phyloP scores from a whole-genome alignment of 2,329 filamentous ascomycete genomes.

The Botrytis hyacinthi region DNA sequence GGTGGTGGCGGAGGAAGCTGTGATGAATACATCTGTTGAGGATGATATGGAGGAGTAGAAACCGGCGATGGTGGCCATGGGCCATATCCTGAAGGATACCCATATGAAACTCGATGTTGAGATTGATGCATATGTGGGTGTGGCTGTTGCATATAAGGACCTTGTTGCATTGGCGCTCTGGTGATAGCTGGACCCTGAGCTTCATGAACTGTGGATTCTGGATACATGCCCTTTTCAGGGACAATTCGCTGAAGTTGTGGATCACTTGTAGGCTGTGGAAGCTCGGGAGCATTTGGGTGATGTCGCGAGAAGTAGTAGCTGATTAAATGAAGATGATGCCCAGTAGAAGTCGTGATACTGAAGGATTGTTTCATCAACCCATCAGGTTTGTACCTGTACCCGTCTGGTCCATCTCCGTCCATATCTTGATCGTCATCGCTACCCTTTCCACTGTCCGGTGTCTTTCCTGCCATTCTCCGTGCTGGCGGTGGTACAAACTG shows the following conservation, averaged over 20 bases:
- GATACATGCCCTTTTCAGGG: slow-evolving; percentile 93
- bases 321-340: slow-evolving; percentile 94
- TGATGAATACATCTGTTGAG: slow-evolving; percentile 41
- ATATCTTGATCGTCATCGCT: slow-evolving; percentile 79
- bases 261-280: slow-evolving; percentile 81
- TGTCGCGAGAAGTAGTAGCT: slow-evolving; percentile 85
- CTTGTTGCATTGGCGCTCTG: slow-evolving; percentile 64
- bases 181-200: slow-evolving; percentile 79
- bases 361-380: slow-evolving; percentile 99
- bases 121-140: slow-evolving; percentile 24
- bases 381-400: slow-evolving; percentile 92
- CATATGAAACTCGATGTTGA: slow-evolving; percentile 41
- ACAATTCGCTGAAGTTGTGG: slow-evolving; percentile 76
- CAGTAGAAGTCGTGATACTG: slow-evolving; percentile 89
- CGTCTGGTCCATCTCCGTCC: slow-evolving; percentile 73
- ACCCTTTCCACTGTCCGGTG: slow-evolving; percentile 75
- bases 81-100: slow-evolving; percentile 42
- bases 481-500: slow-evolving; percentile 59
- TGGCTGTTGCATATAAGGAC: slow-evolving; percentile 41
- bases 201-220: slow-evolving; percentile 90
- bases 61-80: slow-evolving; percentile 56
- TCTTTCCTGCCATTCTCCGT: slow-evolving; percentile 65
- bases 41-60: slow-evolving; percentile 52
- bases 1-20: slow-evolving; percentile 42
- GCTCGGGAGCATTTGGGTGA: slow-evolving; percentile 66